Evolutionary conservation across 2,329 filamentous ascomycete genomes (phyloP), one percentile per base, ranked within the genome.

Genomic region (Calonectria montana): DNA sequence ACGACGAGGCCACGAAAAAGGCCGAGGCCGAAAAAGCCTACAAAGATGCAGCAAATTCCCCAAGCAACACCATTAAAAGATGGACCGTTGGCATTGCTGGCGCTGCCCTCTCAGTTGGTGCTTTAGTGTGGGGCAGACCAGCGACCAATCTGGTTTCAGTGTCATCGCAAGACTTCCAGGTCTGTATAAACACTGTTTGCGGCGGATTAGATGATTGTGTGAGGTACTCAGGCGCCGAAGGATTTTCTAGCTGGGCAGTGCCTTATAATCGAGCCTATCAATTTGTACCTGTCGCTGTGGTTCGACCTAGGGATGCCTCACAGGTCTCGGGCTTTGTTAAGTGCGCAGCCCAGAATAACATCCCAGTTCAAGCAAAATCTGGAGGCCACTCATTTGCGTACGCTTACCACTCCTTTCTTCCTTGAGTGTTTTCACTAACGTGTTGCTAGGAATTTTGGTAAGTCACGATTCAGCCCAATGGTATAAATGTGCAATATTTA

Each of bases 331-430:
- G n/a, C 1, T 65, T 65, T 16, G 62, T 65, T 8, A n/a, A 39
- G 27, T 65, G 62, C 9, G 62, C 62, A 6, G 29, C 45, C 6
- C n/a, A 65, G 29, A 50, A 65, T 10, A 47, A 50, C 15, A 15
- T 65, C 21, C 37, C 50, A 9, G 62, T 48, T 2, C 62, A 48
- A 2, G 43, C 62, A 2, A 47, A 12, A 21, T 64, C 61, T 1
- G 62, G 62, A n/a, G 62, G 62, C 1, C 62, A 65, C 62, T 50
- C 62, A 23, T 65, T 37, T 37, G 45, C 62, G 62, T 65, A 37
- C 50, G 43, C 10, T 2, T 6, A 12, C 16, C n/a, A 16, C 9
- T 12, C 15, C 15, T 2, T 18, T 59, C 31, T 12, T 3, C 10
- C n/a, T 1, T 50, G n/a, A 39, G 15, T 10, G 2, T 5, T 7